Evolutionary conservation across 441 rosid species (phyloP).

Genomic region (Lepidium campestre): DNA sequence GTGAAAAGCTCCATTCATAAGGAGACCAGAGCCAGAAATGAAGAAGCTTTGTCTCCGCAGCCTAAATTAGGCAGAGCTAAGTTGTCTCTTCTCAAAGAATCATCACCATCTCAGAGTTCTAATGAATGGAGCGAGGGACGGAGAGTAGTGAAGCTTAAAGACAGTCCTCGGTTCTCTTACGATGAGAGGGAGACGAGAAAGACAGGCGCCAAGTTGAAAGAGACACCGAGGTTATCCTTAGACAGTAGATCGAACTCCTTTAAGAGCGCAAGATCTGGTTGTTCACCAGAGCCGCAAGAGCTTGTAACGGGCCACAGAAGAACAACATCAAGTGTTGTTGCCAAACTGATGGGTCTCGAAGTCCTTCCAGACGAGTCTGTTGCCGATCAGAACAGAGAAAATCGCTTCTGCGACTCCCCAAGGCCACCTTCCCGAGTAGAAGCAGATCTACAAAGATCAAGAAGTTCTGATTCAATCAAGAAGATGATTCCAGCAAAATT

Average conservation of each 20-base stretch:
- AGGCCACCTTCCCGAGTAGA: conserved; percentile 41
- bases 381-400: conserved; percentile 34
- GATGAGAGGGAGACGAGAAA: conserved; percentile 73
- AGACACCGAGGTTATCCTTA: conserved; percentile 81
- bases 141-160: conserved; percentile 35
- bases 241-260: conserved; percentile 68
- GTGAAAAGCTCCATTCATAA: conserved; percentile 61
- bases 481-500: conserved; percentile 43
- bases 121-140: conserved; percentile 35
- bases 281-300: conserved; percentile 43
- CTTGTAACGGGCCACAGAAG: conserved; percentile 41
- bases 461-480: conserved; percentile 39
- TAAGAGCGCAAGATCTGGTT: conserved; percentile 36
- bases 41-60: conserved; percentile 56
- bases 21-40: conserved; percentile 60
- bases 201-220: conserved; percentile 60
- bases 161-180: conserved; percentile 75
- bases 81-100: conserved; percentile 37
- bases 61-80: conserved; percentile 41
- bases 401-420: conserved; percentile 40
- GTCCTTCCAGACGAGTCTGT: conserved; percentile 38
- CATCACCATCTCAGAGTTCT: conserved; percentile 38
- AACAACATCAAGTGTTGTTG: conserved; percentile 69
- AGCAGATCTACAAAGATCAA: conserved; percentile 33
- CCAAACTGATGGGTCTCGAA: conserved; percentile 93